A percentile compares a stretch with the other conserved stretches of the same genome.
Conservation (phyloP, 2,329 filamentous ascomycete species). For the Monosporascus sp. region DNA sequence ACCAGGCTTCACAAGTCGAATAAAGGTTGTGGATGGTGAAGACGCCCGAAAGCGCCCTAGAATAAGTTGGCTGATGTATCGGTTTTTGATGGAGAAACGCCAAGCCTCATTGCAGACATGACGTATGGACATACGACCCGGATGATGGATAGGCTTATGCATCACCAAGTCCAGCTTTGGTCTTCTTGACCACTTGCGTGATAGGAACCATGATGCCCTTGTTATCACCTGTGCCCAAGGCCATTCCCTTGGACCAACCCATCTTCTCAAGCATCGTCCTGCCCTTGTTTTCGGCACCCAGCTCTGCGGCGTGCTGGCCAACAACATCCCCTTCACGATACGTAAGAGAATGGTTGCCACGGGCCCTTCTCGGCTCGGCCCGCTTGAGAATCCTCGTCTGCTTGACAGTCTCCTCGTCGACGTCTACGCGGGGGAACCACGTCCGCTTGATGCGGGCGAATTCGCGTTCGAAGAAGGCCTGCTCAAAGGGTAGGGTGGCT, state of each 20-base stretch:
- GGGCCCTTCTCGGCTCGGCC: constrained; percentile 19
- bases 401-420: constrained; percentile 22
- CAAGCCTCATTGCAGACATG: background rate
- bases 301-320: constrained; percentile 76
- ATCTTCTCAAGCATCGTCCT: constrained; percentile 90
- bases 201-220: constrained; percentile 87
- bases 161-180: constrained; percentile 76
- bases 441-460: constrained; percentile 43
- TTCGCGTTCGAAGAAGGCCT: constrained; percentile 46
- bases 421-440: constrained; percentile 52
- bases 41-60: too few species aligned
- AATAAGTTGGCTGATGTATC: too few species aligned
- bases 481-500: constrained; percentile 57
- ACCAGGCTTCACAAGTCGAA: too few species aligned
- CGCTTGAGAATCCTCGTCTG: constrained; percentile 20
- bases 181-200: constrained; percentile 78
- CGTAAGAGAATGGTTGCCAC: constrained; percentile 35
- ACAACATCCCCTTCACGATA: constrained; percentile 86
- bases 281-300: constrained; percentile 78
- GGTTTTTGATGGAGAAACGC: background rate
- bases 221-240: constrained; percentile 74
- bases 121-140: background rate
- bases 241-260: constrained; percentile 88
- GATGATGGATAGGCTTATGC: constrained; percentile 2
- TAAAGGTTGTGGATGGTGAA: too few species aligned